phyloP scores from a whole-genome alignment of 1,284 basidiomycete genomes.

The Trichosporon inkin region DNA sequence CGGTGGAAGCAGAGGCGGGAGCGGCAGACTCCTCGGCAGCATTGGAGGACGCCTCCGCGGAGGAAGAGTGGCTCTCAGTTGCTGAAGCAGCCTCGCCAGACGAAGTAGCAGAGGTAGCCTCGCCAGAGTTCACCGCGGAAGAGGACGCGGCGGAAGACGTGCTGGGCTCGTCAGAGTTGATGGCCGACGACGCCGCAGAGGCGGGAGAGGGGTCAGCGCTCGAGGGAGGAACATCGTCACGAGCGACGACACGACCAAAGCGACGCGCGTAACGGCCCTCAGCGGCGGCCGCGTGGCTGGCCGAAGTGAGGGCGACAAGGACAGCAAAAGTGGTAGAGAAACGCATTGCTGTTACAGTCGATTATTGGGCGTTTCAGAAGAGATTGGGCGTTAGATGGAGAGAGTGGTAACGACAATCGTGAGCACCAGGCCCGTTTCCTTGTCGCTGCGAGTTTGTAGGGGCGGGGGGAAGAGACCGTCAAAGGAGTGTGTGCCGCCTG shows the following conservation, averaged over 20 bases:
- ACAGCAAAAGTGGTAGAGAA: slow-evolving; percentile 18
- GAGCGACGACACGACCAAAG: neutral
- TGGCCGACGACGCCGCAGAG: neutral
- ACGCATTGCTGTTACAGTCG: slow-evolving; percentile 13
- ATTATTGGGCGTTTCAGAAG: neutral
- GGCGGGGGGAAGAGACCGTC: neutral
- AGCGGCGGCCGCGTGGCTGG: slow-evolving; percentile 19
- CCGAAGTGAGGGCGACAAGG: slow-evolving; percentile 21
- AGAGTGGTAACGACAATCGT: neutral
- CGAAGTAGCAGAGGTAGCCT: neutral
- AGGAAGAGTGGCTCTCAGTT: neutral
- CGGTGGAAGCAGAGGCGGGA: neutral
- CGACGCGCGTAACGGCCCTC: slow-evolving; percentile 15
- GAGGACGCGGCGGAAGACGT: neutral
- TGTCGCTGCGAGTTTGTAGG: neutral
- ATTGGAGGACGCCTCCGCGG: neutral
- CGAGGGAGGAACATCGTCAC: neutral
- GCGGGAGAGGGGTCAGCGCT: neutral
- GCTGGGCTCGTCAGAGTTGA: neutral
- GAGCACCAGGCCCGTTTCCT: slow-evolving; percentile 6
- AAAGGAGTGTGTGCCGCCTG: slow-evolving; percentile 17
- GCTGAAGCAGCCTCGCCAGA: neutral
- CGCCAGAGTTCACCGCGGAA: neutral
- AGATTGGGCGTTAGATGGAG: too few relatives aligned
- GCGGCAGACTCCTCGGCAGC: neutral